phyloP scores from a whole-genome alignment of 2,329 filamentous ascomycete genomes.

The Chalara sp. region DNA sequence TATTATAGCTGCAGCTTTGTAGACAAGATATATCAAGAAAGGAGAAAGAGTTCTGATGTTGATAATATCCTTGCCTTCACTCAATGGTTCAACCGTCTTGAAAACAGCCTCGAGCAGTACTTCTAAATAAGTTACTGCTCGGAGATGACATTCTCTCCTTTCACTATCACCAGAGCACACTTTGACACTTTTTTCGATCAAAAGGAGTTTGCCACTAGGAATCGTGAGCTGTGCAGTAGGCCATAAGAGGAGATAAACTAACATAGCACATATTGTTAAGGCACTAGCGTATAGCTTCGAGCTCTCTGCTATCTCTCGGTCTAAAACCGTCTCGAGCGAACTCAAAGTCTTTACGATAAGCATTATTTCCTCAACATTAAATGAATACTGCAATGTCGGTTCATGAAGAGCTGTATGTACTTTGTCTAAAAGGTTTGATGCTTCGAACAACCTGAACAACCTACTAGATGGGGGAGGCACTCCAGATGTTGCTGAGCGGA shows the following conservation, averaged over 20 bases:
- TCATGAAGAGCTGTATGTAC: slow-evolving; percentile 10
- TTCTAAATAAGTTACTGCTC: slow-evolving; percentile 5
- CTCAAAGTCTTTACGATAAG: slow-evolving; percentile 8
- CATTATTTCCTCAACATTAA: slow-evolving; percentile 13
- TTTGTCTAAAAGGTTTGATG: slow-evolving; percentile 14
- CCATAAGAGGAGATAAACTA: no score
- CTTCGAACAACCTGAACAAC: slow-evolving; percentile 12
- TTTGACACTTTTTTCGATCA: slow-evolving; percentile 14
- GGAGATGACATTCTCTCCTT: slow-evolving; percentile 6
- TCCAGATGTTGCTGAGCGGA: no score
- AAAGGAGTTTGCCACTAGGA: slow-evolving; percentile 13
- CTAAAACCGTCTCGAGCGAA: slow-evolving; percentile 10
- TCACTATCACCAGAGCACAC: neutral
- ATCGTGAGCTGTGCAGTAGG: no score
- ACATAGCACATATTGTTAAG: no score
- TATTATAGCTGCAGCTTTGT: slow-evolving; percentile 13
- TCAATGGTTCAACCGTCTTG: slow-evolving; percentile 9
- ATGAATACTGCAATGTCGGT: slow-evolving; percentile 5
- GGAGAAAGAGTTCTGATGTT: slow-evolving; percentile 8
- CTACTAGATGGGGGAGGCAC: no score
- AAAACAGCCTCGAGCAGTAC: slow-evolving; percentile 4
- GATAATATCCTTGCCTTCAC: no score
- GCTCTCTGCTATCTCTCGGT: no score
- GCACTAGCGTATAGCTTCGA: no score
- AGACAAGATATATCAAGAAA: slow-evolving; percentile 12